Evolutionary conservation across 208 protist genomes (phyloP).

Genomic region (Trypanosoma mega): DNA sequence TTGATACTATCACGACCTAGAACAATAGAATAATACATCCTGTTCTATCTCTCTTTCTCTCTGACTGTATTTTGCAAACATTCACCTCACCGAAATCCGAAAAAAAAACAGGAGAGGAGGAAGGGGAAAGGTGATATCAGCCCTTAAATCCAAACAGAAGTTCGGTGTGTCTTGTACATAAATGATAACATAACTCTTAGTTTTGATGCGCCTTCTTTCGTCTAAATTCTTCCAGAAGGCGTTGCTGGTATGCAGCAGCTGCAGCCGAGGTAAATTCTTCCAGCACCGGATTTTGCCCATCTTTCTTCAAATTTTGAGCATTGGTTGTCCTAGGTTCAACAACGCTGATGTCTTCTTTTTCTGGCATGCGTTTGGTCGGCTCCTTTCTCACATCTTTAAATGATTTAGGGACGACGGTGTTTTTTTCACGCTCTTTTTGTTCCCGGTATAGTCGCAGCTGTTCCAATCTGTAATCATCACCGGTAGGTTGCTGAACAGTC

Average conservation of each 20-base stretch:
- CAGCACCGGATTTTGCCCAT: constrained; percentile 29
- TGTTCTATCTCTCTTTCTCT: background rate
- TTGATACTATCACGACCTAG: too few relatives aligned
- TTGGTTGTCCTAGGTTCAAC: background rate
- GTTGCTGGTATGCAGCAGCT: constrained; percentile 79
- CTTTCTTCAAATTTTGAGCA: constrained; percentile 3
- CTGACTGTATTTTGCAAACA: background rate
- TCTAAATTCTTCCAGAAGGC: constrained; percentile 76
- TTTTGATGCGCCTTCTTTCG: constrained; percentile 24
- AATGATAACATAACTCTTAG: constrained; percentile 10
- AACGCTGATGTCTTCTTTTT: constrained; percentile 1
- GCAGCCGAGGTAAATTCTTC: constrained; percentile 71
- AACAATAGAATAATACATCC: too few relatives aligned
- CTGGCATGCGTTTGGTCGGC: background rate
- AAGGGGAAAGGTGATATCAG: constrained; percentile 6
- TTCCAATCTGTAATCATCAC: constrained; percentile 69
- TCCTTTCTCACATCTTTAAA: constrained; percentile 3
- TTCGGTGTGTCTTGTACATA: constrained; percentile 9
- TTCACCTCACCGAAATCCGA: constrained; percentile 3
- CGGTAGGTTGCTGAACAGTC: constrained; percentile 49
- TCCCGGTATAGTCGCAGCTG: constrained; percentile 67
- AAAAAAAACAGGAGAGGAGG: too few relatives aligned
- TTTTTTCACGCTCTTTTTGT: constrained; percentile 32
- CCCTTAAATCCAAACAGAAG: background rate
- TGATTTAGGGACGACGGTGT: background rate